Evolutionary conservation across 1,284 basidiomycete species (phyloP).

Genomic region (Trametes hirsuta): DNA sequence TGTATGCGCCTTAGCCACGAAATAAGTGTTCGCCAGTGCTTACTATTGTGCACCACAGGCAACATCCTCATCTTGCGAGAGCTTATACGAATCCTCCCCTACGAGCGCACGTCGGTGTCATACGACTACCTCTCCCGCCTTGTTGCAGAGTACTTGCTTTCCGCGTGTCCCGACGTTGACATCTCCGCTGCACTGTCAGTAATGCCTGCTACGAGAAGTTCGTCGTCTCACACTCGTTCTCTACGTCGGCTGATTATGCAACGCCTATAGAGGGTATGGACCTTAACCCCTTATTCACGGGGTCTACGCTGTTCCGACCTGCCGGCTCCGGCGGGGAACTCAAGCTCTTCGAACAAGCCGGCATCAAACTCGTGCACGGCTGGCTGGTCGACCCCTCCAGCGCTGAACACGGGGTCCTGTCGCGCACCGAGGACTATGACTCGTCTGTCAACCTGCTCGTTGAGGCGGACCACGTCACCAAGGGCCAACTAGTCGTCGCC

Average conservation of each 20-base stretch:
- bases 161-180: constrained; percentile 60
- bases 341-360: constrained; percentile 81
- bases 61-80: constrained; percentile 81
- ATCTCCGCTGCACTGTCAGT: constrained; percentile 80
- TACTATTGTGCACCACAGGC: neutral
- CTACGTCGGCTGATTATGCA: neutral
- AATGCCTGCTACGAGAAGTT: constrained; percentile 83
- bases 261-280: constrained; percentile 71
- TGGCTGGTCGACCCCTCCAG: constrained; percentile 87
- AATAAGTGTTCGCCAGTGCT: neutral
- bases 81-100: constrained; percentile 71
- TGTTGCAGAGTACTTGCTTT: constrained; percentile 82
- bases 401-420: constrained; percentile 59
- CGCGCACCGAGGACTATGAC: constrained; percentile 65
- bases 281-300: constrained; percentile 82
- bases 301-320: constrained; percentile 66
- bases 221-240: constrained; percentile 28
- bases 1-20: constrained; percentile 48
- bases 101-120: constrained; percentile 68
- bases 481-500: constrained; percentile 56
- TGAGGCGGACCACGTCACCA: constrained; percentile 73
- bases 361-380: constrained; percentile 84
- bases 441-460: constrained; percentile 73
- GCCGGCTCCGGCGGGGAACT: constrained; percentile 70
- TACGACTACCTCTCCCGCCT: constrained; percentile 84